Base-by-base conservation (phyloP, 2,329 filamentous ascomycete species). In the Fusarium phyllophilum region DNA sequence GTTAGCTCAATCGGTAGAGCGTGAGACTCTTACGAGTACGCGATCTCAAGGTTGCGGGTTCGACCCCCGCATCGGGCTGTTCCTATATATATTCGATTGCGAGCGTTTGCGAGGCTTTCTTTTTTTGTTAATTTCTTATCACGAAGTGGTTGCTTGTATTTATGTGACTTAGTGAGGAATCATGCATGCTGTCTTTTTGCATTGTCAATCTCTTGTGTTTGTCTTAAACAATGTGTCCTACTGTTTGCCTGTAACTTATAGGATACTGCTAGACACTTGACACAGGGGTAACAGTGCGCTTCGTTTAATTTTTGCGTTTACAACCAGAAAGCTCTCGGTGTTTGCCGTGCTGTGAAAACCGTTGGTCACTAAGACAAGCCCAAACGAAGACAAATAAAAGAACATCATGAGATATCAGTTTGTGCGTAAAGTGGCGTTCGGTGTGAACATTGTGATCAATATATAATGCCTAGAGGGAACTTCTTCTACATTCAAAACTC, bases 1-100 rank as follows among this genome's bases (percentile, higher is more conserved):
- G 72, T 78, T 79, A 78, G 76, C 75, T 79, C 77, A 78, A 79
- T 79, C 77, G 78, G 77, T 90, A 91, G 89, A 91, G 89, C 89
- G 89, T 90, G 86, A 90, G 89, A 90, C 89, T 91, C 89, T 88
- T 87, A 87, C 11, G 75, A 78, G 77, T 77, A 70, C 78, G 66
- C 76, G 58, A 87, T 86, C 86, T 87, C 84, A 86, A 87, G 85
- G 85, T 84, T 87, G 85, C 84, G 85, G 85, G 87, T 88, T 87
- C 85, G 85, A 86, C 81, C 82, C 81, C 82, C 81, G 80, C 81
- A 81, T 83, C 79, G 81, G 82, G 81, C 80, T 83, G 42, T 73
- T 73, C 69, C 70, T 80, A 81, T 80, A 76, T 39, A 56, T 29
- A 59, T 58, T 51, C 70, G 64, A 73, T 72, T 72, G 58, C 54